Evolutionary conservation across 2,329 filamentous ascomycete genomes (phyloP), one percentile per base, ranked within the genome.

Genomic region (Coccinonectria pachysandricola): DNA sequence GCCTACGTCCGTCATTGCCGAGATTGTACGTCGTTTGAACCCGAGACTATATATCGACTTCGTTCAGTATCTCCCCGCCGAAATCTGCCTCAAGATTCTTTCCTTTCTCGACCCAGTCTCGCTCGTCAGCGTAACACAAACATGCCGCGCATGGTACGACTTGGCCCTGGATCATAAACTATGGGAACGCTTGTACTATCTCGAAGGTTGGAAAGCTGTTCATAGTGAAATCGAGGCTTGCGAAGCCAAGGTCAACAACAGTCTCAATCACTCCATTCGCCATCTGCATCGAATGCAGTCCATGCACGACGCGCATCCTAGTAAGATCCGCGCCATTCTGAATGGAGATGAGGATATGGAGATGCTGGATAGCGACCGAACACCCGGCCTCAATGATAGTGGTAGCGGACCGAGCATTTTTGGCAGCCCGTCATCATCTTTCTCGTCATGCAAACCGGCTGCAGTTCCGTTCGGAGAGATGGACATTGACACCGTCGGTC

Each of bases 1-100:
- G 15, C 82, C 81, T 11, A 92, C 85, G 1, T 81, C 81, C 6
- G 73, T 77, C 28, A 77, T 95, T 33, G 77, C 80, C 25, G 68
- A 79, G 22, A 82, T 95, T 27, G 83, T 94, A 23, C 73, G 87
- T 28, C 72, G 79, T 37, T 62, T 94, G 11, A 81, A 78, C 36
- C 83, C 86, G 4, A 70, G 87, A 27, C 75, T 96, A 3, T 87
- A 95, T 54, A 88, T 95, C 57, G 84, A 98, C 56, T 94, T 94
- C 28, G 75, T 94, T 21, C 64, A 74, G 37, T 76, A 84, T 45
- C 71, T 98, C 1, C 91, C 91, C 0, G 75, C 83, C 14, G 91
- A 98, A 53, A 81, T 98, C 44, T 92, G 85, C 34, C 76, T 91
- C 22, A 80, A 92, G 46, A 79, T 96, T 22, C 77, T 98, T 21